phyloP scores from a whole-genome alignment of 495 filamentous ascomycete genomes.

The Aspergillus olivimuriae region DNA sequence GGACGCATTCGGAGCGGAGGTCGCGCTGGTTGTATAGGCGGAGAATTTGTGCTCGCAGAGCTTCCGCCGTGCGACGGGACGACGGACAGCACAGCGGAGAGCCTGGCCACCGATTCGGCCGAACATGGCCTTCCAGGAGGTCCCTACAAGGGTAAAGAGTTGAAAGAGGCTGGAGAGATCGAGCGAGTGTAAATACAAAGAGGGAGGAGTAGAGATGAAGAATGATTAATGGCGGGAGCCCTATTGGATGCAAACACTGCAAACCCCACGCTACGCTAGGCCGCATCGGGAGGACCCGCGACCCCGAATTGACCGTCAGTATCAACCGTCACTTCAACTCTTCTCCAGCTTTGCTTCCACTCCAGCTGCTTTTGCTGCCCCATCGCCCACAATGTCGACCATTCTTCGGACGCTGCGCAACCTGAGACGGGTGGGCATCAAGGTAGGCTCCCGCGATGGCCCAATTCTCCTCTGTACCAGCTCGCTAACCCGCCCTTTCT shows the following conservation, averaged over 20 bases:
- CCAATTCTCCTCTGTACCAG: background rate
- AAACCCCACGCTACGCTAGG: constrained; percentile 28
- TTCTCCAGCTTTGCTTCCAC: constrained; percentile 11
- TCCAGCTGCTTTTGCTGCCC: constrained; percentile 8
- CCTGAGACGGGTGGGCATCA: constrained; percentile 77
- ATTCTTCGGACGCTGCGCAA: constrained; percentile 80
- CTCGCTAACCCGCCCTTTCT: constrained; percentile 24
- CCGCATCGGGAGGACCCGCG: constrained; percentile 12
- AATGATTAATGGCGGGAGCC: constrained; percentile 14
- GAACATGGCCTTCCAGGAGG: constrained; percentile 35
- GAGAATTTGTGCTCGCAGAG: constrained; percentile 37
- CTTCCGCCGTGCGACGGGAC: constrained; percentile 25
- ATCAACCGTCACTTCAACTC: constrained; percentile 16
- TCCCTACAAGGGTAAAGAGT: background rate
- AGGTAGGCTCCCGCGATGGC: constrained; percentile 45
- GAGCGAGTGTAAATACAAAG: background rate
- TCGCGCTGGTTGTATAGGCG: constrained; percentile 20
- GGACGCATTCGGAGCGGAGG: constrained; percentile 17
- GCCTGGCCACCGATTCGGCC: constrained; percentile 35
- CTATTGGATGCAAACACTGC: constrained; percentile 30
- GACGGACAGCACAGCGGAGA: constrained; percentile 28
- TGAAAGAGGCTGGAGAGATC: background rate
- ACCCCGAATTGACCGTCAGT: constrained; percentile 8
- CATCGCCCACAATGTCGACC: constrained; percentile 72
- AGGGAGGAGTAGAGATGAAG: background rate